Evolutionary conservation across 257 asterid species (phyloP), one percentile per base, ranked within the genome.

Genomic region (Solanum habrochaites): DNA sequence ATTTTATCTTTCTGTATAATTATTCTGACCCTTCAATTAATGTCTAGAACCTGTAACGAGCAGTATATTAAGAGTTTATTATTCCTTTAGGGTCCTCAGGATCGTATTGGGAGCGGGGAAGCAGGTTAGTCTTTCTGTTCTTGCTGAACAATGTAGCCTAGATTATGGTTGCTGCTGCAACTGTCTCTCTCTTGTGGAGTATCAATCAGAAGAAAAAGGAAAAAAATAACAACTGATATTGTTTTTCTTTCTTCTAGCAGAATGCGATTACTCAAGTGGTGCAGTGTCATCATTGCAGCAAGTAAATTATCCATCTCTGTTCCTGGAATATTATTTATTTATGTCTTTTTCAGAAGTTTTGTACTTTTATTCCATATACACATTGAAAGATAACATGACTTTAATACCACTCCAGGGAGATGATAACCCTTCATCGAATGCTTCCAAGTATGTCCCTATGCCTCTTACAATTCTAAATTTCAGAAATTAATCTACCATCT

Each of bases 381-480:
- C 39, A 52, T 86, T 82, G 85, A 69, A 45, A 80, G 42, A 86
- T 86, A 56, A 85, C 90, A 83, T 40, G 86, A 86, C 66, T 43
- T 73, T 91, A 89, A 89, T 88, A 81, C 89, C 71, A 89, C 82
- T 80, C 43, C 96, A 95, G 99, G 94, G 85, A 90, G 95, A 91
- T 86, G 92, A 72, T 47, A 74, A 64, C 45, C 32, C 88, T n/a
- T 70, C 89, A 3, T 92, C 96, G 18, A 93, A 94, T 90, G 93
- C 98, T 89, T 93, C 99, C 88, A 97, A 96, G 99, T 97, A 97
- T 85, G 92, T 88, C 80, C 83, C 31, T 72, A 15, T 71, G 56
- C 75, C 88, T 80, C 89, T 69, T 82, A 77, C 80, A 70, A 82
- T 84, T 85, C 87, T 75, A 35, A 64, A 85, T 80, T 39, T 78